Conservation (phyloP, 345 rosid genomes). For the Gossypium ekmanianum region DNA sequence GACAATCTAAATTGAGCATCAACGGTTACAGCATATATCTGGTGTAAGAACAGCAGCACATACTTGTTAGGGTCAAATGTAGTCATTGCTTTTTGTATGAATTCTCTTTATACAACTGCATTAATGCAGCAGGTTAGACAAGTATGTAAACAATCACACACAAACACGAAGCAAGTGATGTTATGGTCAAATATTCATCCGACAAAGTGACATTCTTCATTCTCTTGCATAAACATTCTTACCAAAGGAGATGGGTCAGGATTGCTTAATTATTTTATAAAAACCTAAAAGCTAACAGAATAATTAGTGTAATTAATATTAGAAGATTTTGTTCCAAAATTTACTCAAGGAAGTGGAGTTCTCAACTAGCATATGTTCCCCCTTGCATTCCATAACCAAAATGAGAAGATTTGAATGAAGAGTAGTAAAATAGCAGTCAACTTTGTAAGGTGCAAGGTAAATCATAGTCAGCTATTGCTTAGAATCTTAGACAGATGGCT, state of each 20-base stretch:
- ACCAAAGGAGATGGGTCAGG: slow-evolving; percentile 1
- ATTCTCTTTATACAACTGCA: no score
- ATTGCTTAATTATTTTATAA: neutral
- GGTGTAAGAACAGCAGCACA: no score
- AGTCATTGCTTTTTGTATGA: no score
- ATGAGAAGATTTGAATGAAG: neutral
- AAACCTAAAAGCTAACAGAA: neutral
- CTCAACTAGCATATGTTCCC: neutral
- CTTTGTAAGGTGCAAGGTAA: neutral
- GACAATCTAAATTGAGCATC: no score
- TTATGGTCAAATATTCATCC: slow-evolving; percentile 9
- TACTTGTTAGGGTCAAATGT: no score
- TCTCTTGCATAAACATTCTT: neutral
- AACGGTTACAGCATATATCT: no score
- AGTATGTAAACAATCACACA: neutral
- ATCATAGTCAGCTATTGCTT: neutral
- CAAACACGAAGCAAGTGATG: neutral
- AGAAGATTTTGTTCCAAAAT: neutral
- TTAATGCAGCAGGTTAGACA: neutral
- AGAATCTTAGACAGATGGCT: neutral
- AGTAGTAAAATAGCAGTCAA: neutral
- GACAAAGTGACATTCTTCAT: slow-evolving; percentile 4
- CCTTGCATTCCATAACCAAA: neutral
- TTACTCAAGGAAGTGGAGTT: neutral
- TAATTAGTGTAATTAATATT: neutral